Evolutionary conservation across 2,329 filamentous ascomycete species (phyloP), one percentile per base, ranked within the genome.

Genomic region (Aureobasidium sp.): DNA sequence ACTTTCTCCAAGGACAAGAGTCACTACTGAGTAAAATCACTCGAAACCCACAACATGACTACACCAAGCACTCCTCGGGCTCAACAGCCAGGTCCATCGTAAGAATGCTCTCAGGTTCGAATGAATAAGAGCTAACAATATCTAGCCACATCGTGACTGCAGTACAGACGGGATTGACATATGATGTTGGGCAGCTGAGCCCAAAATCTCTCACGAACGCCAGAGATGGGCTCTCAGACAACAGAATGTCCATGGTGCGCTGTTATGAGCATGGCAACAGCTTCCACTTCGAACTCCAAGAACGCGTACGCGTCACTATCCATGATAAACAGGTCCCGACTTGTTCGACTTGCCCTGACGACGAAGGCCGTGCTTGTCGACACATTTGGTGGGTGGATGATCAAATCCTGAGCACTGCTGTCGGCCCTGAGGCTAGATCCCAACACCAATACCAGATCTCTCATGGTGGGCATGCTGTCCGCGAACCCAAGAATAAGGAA

Each of bases 271-370:
- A n/a, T 7, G 36, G 51, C 3, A n/a, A 51, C n/a, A 15, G 26
- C 46, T 60, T 41, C 15, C 46, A 51, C 26, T 60, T 60, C 32
- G 57, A 60, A n/a, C 26, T 60, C 5, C 57, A 60, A 51, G 57
- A 60, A 17, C 24, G 46, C 1, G 34, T 60, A 7, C 17, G 17
- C 6, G 46, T 60, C n/a, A 51, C 15, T 5, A 5, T 50, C n/a
- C 17, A 36, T 32, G 20, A 43, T 4, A 8, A n/a, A 8, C 27
- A 15, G 5, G 17, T n/a, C 9, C 57, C 57, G 0, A 51, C 26
- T 24, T 60, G 57, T 12, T 60, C 57, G 24, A 24, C n/a, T 17
- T 60, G 57, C 7, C 17, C 34, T n/a, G 4, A 12, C 26, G 5
- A 39, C 7, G 24, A 41, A 2, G 36, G 36, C 17, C 57, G 44